These are phyloP conservation scores for Talinum fruticosum DNA, from an alignment of 148 eudicot species.

Conservation along the genomic window DNA sequence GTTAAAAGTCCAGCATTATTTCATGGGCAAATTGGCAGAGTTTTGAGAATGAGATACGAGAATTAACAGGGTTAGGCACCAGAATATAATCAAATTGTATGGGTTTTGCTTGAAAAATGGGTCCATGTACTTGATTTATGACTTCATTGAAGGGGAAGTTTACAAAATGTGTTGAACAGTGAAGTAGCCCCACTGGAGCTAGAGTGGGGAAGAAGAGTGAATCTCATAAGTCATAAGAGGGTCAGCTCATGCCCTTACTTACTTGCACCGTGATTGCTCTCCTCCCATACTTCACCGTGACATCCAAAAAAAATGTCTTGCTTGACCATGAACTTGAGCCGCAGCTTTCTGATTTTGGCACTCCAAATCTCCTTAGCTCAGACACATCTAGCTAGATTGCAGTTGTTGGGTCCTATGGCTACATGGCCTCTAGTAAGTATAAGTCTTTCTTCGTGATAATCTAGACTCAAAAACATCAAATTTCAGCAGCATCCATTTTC, in stretches of 20 bases:
- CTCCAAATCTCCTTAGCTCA: conserved; percentile 52
- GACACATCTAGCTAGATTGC: conserved; percentile 62
- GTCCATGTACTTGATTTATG: conserved; percentile 68
- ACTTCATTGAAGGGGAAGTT: conserved; percentile 69
- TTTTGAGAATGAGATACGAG: conserved; percentile 72
- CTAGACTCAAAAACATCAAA: too few species aligned
- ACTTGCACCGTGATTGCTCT: conserved; percentile 73
- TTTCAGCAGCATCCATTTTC: too few species aligned
- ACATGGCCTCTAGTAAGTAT: conserved; percentile 93
- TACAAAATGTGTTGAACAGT: conserved; percentile 49
- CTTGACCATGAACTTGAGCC: conserved; percentile 66
- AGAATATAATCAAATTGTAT: conserved; percentile 67
- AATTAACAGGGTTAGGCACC: conserved; percentile 66
- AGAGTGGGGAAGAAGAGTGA: conserved; percentile 61
- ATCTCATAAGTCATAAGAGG: conserved; percentile 56
- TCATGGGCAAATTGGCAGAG: conserved; percentile 36
- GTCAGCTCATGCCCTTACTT: conserved; percentile 79
- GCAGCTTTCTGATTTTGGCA: conserved; percentile 78
- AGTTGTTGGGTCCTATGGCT: conserved; percentile 83
- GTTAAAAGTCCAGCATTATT: conserved; percentile 42
- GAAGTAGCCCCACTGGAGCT: conserved; percentile 37
- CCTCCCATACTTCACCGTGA: conserved; percentile 81
- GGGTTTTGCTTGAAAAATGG: conserved; percentile 59
- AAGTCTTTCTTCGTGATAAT: too few species aligned
- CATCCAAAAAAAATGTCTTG: conserved; percentile 58